Conservation (phyloP, 2,329 filamentous ascomycete species). For the Claviceps monticola region DNA sequence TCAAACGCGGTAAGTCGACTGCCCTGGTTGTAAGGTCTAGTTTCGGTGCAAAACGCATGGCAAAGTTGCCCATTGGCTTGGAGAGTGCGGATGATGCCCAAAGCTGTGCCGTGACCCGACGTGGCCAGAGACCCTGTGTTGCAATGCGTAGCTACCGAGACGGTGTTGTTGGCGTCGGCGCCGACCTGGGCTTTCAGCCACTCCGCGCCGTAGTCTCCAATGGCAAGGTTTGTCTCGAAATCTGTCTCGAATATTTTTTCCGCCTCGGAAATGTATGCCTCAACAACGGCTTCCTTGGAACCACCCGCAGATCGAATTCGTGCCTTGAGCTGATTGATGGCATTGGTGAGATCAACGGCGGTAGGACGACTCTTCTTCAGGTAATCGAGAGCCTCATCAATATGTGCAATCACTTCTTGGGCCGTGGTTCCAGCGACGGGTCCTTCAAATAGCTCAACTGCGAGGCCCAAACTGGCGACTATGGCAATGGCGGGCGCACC, state of each 20-base stretch:
- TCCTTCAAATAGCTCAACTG: conserved; percentile 62
- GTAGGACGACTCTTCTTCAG: conserved; percentile 82
- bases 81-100: conserved; percentile 84
- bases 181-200: conserved; percentile 58
- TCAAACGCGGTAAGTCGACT: conserved; percentile 91
- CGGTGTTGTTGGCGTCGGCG: conserved; percentile 29
- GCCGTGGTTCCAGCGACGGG: conserved; percentile 27
- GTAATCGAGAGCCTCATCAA: conserved; percentile 68
- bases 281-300: conserved; percentile 39
- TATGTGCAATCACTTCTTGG: conserved; percentile 52
- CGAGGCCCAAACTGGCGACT: conserved; percentile 80
- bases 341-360: conserved; percentile 87
- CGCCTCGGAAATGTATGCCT: conserved; percentile 63
- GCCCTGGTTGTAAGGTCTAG: conserved; percentile 93
- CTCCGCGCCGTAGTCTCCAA: conserved; percentile 68
- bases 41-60: conserved; percentile 93
- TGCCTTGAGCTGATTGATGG: conserved; percentile 63
- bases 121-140: conserved; percentile 96
- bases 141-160: conserved; percentile 92
- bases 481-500: conserved; percentile 92
- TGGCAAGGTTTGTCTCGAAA: conserved; percentile 71
- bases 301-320: conserved; percentile 39
- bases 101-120: conserved; percentile 90
- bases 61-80: conserved; percentile 50
- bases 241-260: conserved; percentile 82